phyloP scores from a whole-genome alignment of 2,329 filamentous ascomycete genomes.

The Cladophialophora yegresii region DNA sequence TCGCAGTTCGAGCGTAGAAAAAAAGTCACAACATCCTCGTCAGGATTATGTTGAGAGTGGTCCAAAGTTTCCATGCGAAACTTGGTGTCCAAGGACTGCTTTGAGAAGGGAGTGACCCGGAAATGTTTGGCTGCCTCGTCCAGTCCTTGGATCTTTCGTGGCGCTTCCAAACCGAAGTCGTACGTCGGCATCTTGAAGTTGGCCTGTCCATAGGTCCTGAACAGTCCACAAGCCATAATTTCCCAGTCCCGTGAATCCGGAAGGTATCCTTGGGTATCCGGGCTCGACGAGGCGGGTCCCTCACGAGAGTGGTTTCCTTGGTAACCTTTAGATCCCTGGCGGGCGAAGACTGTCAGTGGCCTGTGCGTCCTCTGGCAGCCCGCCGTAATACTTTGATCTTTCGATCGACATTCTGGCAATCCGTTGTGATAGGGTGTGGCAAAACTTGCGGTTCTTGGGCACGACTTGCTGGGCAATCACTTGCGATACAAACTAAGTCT shows the following conservation, averaged over 20 bases:
- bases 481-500: constrained; percentile 1
- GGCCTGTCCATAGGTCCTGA: background rate
- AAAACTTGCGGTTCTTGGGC: constrained; percentile 11
- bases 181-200: background rate
- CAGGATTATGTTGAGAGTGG: background rate
- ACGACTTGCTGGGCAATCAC: constrained; percentile 12
- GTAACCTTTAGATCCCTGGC: constrained; percentile 5
- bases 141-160: background rate
- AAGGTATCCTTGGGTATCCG: background rate
- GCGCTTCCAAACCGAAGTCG: background rate
- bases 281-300: background rate
- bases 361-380: background rate
- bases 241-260: constrained; percentile 1
- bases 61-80: background rate
- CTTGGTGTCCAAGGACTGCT: background rate
- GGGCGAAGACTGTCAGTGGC: constrained; percentile 11
- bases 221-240: background rate
- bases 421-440: constrained; percentile 12
- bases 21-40: constrained; percentile 2
- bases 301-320: constrained; percentile 6
- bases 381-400: background rate
- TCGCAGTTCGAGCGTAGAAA: background rate
- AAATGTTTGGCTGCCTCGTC: constrained; percentile 1
- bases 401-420: constrained; percentile 12
- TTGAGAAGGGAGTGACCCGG: background rate